Conservation (phyloP, 2,329 filamentous ascomycete species). For the Exophiala sp. region DNA sequence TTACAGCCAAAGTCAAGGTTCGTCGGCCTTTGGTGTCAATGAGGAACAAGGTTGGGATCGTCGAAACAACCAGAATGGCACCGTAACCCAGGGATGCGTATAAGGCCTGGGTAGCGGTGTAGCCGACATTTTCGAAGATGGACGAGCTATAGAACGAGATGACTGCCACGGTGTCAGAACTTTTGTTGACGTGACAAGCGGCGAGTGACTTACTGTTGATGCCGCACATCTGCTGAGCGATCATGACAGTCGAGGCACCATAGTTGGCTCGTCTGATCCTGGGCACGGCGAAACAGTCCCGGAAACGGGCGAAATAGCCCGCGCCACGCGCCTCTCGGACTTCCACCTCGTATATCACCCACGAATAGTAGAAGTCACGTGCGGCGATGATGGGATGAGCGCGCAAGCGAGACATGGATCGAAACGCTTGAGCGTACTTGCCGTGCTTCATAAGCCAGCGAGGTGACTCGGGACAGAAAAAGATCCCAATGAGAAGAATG, state of each 20-base stretch:
- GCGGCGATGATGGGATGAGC: conserved; percentile 46
- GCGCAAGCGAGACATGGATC: conserved; percentile 26
- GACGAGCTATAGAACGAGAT: conserved; percentile 1
- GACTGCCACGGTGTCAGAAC: not conserved
- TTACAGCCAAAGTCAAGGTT: conserved; percentile 26
- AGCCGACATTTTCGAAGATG: conserved; percentile 12
- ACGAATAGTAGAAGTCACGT: conserved; percentile 50
- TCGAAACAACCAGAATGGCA: conserved; percentile 35
- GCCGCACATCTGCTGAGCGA: conserved; percentile 37
- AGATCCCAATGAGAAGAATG: conserved; percentile 56
- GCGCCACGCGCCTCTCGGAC: conserved; percentile 15
- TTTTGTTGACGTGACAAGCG: not conserved
- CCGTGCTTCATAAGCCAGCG: conserved; percentile 33
- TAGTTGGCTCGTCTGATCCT: conserved; percentile 29
- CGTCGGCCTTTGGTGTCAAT: conserved; percentile 39
- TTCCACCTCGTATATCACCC: conserved; percentile 22
- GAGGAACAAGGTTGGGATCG: conserved; percentile 37
- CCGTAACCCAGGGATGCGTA: conserved; percentile 38
- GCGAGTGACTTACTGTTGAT: conserved; percentile 1
- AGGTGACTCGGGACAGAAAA: conserved; percentile 56
- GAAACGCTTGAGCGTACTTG: conserved; percentile 28
- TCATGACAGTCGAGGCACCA: conserved; percentile 48
- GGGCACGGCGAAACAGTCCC: conserved; percentile 30
- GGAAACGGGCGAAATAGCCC: conserved; percentile 47
- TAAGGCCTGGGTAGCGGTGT: conserved; percentile 30